Evolutionary conservation across 2,329 filamentous ascomycete genomes (phyloP).

Genomic region (Colletotrichum spinosum): DNA sequence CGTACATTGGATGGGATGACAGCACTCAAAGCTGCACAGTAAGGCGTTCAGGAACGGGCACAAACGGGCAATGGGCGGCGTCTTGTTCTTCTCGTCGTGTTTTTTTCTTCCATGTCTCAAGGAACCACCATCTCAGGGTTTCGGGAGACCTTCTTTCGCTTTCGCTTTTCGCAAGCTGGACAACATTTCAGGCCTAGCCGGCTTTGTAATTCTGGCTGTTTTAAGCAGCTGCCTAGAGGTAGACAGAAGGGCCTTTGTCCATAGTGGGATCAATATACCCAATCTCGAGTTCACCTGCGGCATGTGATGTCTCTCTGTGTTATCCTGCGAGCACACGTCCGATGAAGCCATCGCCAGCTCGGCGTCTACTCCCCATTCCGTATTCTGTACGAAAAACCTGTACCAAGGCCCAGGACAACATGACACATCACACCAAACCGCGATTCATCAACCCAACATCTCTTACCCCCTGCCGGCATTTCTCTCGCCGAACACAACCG

Average conservation of each 20-base stretch:
- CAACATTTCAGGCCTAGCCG: constrained; percentile 12
- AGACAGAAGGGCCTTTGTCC: constrained; percentile 4
- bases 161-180: constrained; percentile 3
- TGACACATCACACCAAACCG: too few species aligned
- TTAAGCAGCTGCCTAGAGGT: constrained; percentile 6
- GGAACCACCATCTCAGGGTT: not conserved
- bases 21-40: constrained; percentile 20
- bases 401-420: too few species aligned
- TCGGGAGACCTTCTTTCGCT: constrained; percentile 4
- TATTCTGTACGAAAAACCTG: too few species aligned
- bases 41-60: constrained; percentile 29
- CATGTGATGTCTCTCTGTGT: not conserved
- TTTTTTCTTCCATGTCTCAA: constrained; percentile 5
- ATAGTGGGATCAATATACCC: constrained; percentile 26
- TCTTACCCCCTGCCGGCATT: not conserved
- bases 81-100: not conserved
- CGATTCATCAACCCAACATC: too few species aligned
- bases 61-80: constrained; percentile 27
- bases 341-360: not conserved
- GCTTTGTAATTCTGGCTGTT: constrained; percentile 11
- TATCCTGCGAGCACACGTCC: too few species aligned
- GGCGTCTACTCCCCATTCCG: too few species aligned
- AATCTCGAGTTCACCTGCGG: not conserved
- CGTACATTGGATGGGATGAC: constrained; percentile 22
- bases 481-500: not conserved